A percentile compares a stretch with the other conserved stretches of the same genome.
Evolutionary conservation across 129 eudicot genomes (phyloP).

Genomic region (Escallonia herrerae): DNA sequence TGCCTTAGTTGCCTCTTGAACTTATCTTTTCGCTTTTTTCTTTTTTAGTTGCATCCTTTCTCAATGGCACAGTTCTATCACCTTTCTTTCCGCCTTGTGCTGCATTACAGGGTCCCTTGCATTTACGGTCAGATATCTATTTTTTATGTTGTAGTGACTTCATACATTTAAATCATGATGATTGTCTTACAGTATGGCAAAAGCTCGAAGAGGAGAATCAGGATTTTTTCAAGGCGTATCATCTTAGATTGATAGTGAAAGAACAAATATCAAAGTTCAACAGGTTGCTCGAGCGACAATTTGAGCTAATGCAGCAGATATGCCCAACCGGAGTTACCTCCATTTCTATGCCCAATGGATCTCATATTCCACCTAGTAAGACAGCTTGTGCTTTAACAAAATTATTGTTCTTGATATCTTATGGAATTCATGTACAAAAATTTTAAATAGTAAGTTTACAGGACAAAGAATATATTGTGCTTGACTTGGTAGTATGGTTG

Average conservation of each 20-base stretch:
- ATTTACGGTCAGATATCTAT: too few species aligned
- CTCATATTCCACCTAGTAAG: slow-evolving; percentile 57
- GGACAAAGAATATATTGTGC: too few species aligned
- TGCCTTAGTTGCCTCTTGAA: too few species aligned
- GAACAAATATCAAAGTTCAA: slow-evolving; percentile 61
- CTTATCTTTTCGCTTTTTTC: too few species aligned
- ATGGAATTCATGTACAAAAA: background rate
- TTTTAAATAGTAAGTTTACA: too few species aligned
- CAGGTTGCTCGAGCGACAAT: slow-evolving; percentile 65
- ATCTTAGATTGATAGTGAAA: slow-evolving; percentile 70
- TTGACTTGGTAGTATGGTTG: too few species aligned
- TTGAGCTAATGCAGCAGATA: slow-evolving; percentile 59
- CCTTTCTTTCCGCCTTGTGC: too few species aligned
- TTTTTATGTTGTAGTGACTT: too few species aligned
- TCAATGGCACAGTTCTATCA: too few species aligned
- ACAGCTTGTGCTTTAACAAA: background rate
- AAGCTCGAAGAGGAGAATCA: slow-evolving; percentile 88
- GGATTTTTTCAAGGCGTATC: slow-evolving; percentile 80
- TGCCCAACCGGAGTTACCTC: slow-evolving; percentile 40
- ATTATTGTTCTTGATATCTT: slow-evolving; percentile 6
- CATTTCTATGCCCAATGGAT: slow-evolving; percentile 46
- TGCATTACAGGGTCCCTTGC: too few species aligned
- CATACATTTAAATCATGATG: background rate
- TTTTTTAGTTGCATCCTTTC: too few species aligned
- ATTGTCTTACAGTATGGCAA: slow-evolving; percentile 67